Conservation (phyloP, 169 alveolate species). For the Pseudocohnilembus persalinus region DNA sequence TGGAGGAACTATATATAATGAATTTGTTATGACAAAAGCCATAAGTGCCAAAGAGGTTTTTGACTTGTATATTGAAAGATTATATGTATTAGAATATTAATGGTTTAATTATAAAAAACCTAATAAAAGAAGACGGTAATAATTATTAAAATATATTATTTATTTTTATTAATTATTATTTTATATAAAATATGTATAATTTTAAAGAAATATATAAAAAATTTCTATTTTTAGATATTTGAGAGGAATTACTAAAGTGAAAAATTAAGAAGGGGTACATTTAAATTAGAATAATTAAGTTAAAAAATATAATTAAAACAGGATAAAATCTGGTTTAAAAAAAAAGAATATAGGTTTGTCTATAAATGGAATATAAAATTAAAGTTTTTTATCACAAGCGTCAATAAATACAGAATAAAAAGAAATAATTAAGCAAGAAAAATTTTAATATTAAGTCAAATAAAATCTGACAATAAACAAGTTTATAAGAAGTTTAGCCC, state of each 20-base stretch:
- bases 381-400: not conserved
- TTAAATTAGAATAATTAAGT: not conserved
- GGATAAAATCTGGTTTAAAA: no score
- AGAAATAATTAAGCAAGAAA: not conserved
- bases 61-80: not conserved
- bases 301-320: no score
- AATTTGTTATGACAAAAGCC: not conserved
- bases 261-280: not conserved
- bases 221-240: not conserved
- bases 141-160: no score
- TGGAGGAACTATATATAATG: not conserved
- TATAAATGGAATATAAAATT: no score
- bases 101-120: not conserved
- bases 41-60: not conserved
- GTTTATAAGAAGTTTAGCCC: not conserved
- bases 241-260: not conserved
- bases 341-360: no score
- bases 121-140: not conserved
- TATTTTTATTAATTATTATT: no score
- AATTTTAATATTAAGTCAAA: no score
- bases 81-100: not conserved
- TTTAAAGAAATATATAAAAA: no score
- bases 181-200: no score
- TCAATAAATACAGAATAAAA: no score
- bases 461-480: not conserved